Base-by-base conservation (phyloP, 75 land plant species). In the Pseudotsuga menziesii region DNA sequence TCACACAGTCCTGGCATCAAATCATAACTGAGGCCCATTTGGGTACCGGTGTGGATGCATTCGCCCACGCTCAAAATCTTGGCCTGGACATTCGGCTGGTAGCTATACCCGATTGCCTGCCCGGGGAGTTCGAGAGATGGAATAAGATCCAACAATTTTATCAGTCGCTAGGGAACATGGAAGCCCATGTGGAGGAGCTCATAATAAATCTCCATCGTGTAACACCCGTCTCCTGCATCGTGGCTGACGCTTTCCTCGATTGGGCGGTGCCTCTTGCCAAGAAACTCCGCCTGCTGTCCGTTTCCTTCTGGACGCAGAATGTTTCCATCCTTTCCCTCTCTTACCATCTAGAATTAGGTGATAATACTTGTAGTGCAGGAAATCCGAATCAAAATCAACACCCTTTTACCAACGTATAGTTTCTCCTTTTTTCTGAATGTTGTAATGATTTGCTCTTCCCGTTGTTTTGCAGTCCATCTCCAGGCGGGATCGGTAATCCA, bases 1-100 rank as follows among this genome's bases (percentile, higher is more conserved):
- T 80, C 73, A 79, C 80, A 12, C 7, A 64, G 20, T 15, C 69
- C 4, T 67, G 71, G 71, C 71, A 67, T n/a, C 19, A 32, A 32
- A 67, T 67, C n/a, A 67, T 67, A 9, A 36, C 71, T 17, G 11
- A 32, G 32, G 32, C 32, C 0, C 1, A 29, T 29, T 0, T 0
- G 32, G 32, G 1, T 29, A 29, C 64, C 32, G 16, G 27, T 3
- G 35, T 25, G 14, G 13, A 61, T 26, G 32, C 13, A 25, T 61
- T 61, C 64, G 13, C 0, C 32, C 32, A 61, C 27, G 64, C 64
- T 2, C 26, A 2, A 26, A 61, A 9, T 1, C 64, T 26, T 26
- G 64, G 64, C 27, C 64, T 61, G 3, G 9, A 26, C 16, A 61
- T 61, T 61, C 64, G 16, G 9, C 15, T 29, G 0, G 32, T 13